Conservation (phyloP, 495 filamentous ascomycete genomes). For the Trichoderma parareesei region DNA sequence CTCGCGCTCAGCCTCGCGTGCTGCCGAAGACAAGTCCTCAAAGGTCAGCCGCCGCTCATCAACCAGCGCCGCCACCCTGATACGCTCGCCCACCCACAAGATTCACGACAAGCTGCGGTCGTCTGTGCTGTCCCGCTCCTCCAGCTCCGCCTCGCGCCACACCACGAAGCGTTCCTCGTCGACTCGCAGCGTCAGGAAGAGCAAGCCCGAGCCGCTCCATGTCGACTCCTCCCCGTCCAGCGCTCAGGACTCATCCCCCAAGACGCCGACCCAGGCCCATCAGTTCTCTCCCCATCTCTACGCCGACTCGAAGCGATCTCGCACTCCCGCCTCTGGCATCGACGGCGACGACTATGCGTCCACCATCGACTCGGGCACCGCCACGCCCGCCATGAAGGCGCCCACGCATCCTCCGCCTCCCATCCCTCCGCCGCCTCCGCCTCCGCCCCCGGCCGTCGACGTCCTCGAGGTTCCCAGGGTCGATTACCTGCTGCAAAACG, state of each 20-base stretch:
- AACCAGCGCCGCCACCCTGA: constrained; percentile 38
- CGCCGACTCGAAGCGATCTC: constrained; percentile 25
- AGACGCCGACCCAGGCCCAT: constrained; percentile 47
- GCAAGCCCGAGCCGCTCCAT: constrained; percentile 22
- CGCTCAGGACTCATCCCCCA: constrained; percentile 46
- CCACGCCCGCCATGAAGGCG: constrained; percentile 23
- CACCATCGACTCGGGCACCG: constrained; percentile 25
- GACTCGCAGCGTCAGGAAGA: constrained; percentile 27
- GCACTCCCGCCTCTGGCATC: constrained; percentile 17
- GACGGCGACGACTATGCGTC: constrained; percentile 19
- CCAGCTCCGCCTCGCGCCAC: constrained; percentile 12
- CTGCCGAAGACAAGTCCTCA: constrained; percentile 33
- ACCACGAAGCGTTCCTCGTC: constrained; percentile 31
- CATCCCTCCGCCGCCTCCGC: constrained; percentile 69
- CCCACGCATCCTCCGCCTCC: constrained; percentile 42
- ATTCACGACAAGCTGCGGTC: constrained; percentile 13
- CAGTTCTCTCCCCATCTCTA: constrained; percentile 34
- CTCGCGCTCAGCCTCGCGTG: constrained; percentile 32
- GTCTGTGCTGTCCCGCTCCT: constrained; percentile 13
- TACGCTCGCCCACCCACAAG: constrained; percentile 23
- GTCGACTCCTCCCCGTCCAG: constrained; percentile 39
- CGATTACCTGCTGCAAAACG: constrained; percentile 83
- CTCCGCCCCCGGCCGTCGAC: constrained; percentile 66
- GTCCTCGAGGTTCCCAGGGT: constrained; percentile 60
- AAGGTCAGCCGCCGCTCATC: constrained; percentile 40